Evolutionary conservation across 305 asterid species (phyloP).

Genomic region (Withania somnifera): DNA sequence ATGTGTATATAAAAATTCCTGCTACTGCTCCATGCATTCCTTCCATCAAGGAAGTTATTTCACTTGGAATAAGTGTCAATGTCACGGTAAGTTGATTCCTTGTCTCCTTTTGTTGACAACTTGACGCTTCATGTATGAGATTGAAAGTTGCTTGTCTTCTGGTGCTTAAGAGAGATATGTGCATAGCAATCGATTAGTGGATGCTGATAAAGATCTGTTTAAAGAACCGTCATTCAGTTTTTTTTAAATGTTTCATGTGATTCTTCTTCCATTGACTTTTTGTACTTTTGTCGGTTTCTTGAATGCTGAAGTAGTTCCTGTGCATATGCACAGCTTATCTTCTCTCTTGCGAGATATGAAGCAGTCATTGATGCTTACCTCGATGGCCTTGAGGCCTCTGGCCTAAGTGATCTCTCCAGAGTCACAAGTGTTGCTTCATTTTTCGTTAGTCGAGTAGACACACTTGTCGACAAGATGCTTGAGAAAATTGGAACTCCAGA

Average conservation of each 20-base stretch:
- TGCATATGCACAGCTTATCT: constrained; percentile 65
- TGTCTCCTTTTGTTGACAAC: not conserved
- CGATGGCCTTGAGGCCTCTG: constrained; percentile 97
- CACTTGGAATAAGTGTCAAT: constrained; percentile 82
- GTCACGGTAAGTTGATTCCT: constrained; percentile 63
- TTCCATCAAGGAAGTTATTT: constrained; percentile 96
- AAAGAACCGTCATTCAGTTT: not conserved
- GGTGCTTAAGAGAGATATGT: not conserved
- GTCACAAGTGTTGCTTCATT: constrained; percentile 98
- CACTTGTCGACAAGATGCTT: constrained; percentile 93
- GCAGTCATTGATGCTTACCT: constrained; percentile 98
- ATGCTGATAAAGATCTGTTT: not conserved
- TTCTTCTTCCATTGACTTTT: not conserved
- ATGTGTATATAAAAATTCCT: constrained; percentile 94
- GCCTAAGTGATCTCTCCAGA: constrained; percentile 78
- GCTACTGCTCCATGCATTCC: constrained; percentile 93
- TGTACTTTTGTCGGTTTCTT: not conserved
- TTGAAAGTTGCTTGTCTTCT: not conserved
- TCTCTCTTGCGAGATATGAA: constrained; percentile 92
- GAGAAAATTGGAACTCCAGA: constrained; percentile 92
- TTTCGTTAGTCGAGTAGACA: constrained; percentile 95
- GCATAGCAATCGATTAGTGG: not conserved
- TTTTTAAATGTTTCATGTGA: not conserved
- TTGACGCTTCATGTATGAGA: not conserved
- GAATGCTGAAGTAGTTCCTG: constrained; percentile 13